Evolutionary conservation across 2,329 filamentous ascomycete genomes (phyloP), one percentile per base, ranked within the genome.

Genomic region (Ambrosiella xylebori): DNA sequence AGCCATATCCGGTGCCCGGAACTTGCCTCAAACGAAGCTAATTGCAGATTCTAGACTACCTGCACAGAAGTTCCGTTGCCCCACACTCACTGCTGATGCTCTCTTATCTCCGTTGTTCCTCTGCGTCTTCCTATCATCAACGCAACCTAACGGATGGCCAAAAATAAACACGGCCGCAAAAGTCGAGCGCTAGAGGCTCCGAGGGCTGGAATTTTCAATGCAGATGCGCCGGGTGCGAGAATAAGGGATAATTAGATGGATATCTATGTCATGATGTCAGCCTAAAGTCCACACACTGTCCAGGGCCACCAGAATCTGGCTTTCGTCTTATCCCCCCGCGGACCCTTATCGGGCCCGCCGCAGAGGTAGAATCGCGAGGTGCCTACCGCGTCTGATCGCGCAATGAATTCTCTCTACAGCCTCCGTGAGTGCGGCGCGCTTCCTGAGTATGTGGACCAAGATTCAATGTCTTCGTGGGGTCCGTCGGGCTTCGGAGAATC

Each of bases 1-100:
- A 57, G 59, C 39, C 59, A 60, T 60, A 35, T 51, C 47, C 13
- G n/a, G 66, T 66, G 62, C 65, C 67, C 58, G n/a, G 19, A n/a
- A 47, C 7, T 17, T 13, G 5, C 7, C 44, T 8, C 44, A 15
- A 13, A 47, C 44, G n/a, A 41, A n/a, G 44, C 11, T 15, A 47
- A 17, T 47, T 11, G 44, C 44, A 17, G 8, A 17, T 47, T 47
- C 1, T 13, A 17, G 9, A 35, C 19, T 47, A 13, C 8, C n/a
- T 8, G 13, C 11, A 5, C 8, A 15, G 13, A 15, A 8, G 11
- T 8, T n/a, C n/a, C n/a, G 7, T 8, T 15, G 19, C 19, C 44
- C 11, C 13, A 8, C n/a, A 17, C n/a, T 47, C 44, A 8, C 7
- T 13, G 13, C n/a, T 47, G 8, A 8, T 13, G n/a, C 7, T 8